phyloP scores from a whole-genome alignment of 768 basidiomycete genomes.

The Amanita rubescens region DNA sequence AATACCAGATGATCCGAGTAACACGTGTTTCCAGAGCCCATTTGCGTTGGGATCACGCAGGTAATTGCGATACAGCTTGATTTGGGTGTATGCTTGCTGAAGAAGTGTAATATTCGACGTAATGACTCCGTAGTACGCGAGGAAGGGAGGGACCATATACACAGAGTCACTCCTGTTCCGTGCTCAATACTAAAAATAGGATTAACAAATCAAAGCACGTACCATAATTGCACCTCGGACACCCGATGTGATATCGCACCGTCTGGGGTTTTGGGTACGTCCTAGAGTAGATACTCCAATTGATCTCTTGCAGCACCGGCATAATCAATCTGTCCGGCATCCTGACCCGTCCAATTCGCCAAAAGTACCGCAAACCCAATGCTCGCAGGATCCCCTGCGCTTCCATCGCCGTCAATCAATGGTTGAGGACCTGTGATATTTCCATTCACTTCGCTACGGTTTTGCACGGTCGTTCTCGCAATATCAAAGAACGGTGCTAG shows the following conservation, averaged over 20 bases:
- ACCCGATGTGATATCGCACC: constrained; percentile 80
- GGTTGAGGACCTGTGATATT: constrained; percentile 46
- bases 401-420: constrained; percentile 41
- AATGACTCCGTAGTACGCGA: constrained; percentile 74
- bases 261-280: constrained; percentile 55
- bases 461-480: constrained; percentile 39
- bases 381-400: constrained; percentile 73
- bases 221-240: constrained; percentile 69
- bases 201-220: constrained; percentile 10
- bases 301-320: constrained; percentile 59
- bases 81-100: constrained; percentile 61
- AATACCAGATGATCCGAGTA: constrained; percentile 41
- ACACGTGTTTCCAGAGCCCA: constrained; percentile 74
- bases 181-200: background rate
- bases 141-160: constrained; percentile 83
- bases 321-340: constrained; percentile 40
- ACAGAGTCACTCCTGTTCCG: constrained; percentile 63
- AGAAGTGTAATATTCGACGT: constrained; percentile 53
- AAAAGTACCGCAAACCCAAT: constrained; percentile 66
- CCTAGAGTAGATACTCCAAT: constrained; percentile 49
- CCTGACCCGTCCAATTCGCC: constrained; percentile 40
- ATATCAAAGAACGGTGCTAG: constrained; percentile 54
- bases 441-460: constrained; percentile 35
- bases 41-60: constrained; percentile 42
- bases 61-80: constrained; percentile 61